These are phyloP conservation scores for Nicotiana attenuata DNA, from an alignment of 257 asterid genomes.

Conservation along the genomic window DNA sequence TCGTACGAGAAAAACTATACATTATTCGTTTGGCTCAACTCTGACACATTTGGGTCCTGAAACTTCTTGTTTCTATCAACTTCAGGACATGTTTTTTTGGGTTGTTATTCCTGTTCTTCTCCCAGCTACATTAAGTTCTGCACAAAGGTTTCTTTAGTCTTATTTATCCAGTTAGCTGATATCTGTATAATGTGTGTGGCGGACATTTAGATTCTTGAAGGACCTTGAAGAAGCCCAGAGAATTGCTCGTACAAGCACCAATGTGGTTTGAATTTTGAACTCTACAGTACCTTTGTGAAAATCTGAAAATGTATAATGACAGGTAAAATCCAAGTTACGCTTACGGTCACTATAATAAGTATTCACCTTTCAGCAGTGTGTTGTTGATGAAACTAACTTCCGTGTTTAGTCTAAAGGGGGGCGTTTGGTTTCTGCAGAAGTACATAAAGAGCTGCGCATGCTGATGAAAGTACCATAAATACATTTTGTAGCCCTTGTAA, in stretches of 20 bases:
- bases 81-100: too few relatives aligned
- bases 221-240: constrained; percentile 97
- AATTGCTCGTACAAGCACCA: constrained; percentile 61
- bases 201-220: constrained; percentile 57
- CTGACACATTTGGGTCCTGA: too few relatives aligned
- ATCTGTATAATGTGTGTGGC: constrained; percentile 1
- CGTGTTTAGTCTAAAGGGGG: not conserved
- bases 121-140: not conserved
- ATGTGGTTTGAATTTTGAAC: constrained; percentile 33
- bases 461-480: not conserved
- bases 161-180: not conserved
- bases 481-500: not conserved
- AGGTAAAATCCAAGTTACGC: not conserved
- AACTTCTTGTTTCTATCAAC: too few relatives aligned
- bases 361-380: not conserved
- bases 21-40: too few relatives aligned
- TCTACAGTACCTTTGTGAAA: not conserved
- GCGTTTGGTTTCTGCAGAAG: not conserved
- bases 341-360: not conserved
- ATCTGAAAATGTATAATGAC: not conserved
- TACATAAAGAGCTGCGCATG: not conserved
- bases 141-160: too few relatives aligned
- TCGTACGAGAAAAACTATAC: too few relatives aligned
- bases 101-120: too few relatives aligned
- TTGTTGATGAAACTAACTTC: not conserved